phyloP scores from a whole-genome alignment of 2,329 filamentous ascomycete genomes.

The Zelopaecilomyces penicillatus region DNA sequence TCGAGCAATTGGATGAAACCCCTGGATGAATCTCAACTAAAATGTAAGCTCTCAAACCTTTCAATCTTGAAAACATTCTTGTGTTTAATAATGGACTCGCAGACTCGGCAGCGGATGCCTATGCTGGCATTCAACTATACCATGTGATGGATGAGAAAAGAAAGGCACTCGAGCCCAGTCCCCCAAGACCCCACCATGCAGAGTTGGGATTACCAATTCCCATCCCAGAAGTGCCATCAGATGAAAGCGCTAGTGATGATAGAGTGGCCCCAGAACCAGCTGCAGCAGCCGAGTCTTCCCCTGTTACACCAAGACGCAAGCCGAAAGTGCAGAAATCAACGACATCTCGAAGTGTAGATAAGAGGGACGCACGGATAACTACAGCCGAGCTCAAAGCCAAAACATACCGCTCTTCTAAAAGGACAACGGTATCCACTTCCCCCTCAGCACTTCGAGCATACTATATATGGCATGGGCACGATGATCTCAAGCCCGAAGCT shows the following conservation, averaged over 20 bases:
- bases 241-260: slow-evolving; percentile 7
- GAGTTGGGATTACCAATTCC: slow-evolving; percentile 60
- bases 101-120: slow-evolving; percentile 79
- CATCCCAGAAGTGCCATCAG: slow-evolving; percentile 25
- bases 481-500: slow-evolving; percentile 36
- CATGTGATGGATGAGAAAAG: slow-evolving; percentile 62
- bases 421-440: slow-evolving; percentile 12
- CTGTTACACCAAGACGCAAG: slow-evolving; percentile 7
- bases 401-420: slow-evolving; percentile 27
- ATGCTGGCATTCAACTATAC: slow-evolving; percentile 68
- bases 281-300: too few species aligned
- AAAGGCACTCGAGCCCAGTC: slow-evolving; percentile 55
- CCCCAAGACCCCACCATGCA: slow-evolving; percentile 59
- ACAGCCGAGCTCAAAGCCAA: slow-evolving; percentile 33
- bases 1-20: slow-evolving; percentile 64
- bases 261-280: slow-evolving; percentile 24
- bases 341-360: slow-evolving; percentile 2
- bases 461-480: slow-evolving; percentile 52
- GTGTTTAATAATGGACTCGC: neutral
- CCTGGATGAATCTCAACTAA: slow-evolving; percentile 56
- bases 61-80: slow-evolving; percentile 1
- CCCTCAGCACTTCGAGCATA: slow-evolving; percentile 46
- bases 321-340: slow-evolving; percentile 19
- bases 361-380: slow-evolving; percentile 31
- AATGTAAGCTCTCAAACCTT: slow-evolving; percentile 46